Evolutionary conservation across 345 rosid genomes (phyloP).

Genomic region (Citrus unshiu): DNA sequence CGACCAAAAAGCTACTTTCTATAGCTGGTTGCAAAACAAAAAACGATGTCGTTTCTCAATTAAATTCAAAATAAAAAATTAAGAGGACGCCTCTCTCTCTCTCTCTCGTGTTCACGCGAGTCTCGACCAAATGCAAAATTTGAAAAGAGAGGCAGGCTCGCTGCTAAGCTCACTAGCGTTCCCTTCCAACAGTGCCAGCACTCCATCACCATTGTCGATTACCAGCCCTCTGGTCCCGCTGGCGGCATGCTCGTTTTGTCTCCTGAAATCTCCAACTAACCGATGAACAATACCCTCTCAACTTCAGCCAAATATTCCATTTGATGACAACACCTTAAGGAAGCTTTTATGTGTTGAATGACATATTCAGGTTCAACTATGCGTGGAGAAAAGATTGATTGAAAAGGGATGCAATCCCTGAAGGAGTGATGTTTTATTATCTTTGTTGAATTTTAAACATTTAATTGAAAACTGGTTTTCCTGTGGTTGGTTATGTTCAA

Average conservation of each 20-base stretch:
- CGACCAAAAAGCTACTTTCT: too few species aligned
- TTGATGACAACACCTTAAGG: conserved; percentile 95
- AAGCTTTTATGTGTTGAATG: conserved; percentile 81
- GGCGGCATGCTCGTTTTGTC: conserved; percentile 37
- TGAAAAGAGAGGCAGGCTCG: too few species aligned
- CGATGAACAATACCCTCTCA: conserved; percentile 88
- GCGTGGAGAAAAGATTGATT: conserved; percentile 40
- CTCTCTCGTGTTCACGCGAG: too few species aligned
- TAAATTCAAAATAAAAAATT: too few species aligned
- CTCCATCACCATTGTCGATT: too few species aligned
- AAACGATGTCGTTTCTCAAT: too few species aligned
- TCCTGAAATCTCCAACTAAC: conserved; percentile 84
- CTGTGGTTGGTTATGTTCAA: conserved; percentile 16
- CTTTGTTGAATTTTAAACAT: conserved; percentile 19
- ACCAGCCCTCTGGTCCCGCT: too few species aligned
- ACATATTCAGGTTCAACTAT: conserved; percentile 94
- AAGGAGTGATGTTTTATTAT: conserved; percentile 12
- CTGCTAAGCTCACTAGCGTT: too few species aligned
- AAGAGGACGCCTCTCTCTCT: too few species aligned
- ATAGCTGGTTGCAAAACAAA: too few species aligned
- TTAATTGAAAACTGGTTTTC: conserved; percentile 16
- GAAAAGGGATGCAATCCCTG: not conserved
- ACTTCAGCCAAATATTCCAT: conserved; percentile 98
- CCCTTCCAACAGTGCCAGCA: too few species aligned
- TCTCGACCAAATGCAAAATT: too few species aligned